These are phyloP conservation scores for Phaseolus coccineus DNA, from an alignment of 331 rosid genomes.

Conservation along the genomic window DNA sequence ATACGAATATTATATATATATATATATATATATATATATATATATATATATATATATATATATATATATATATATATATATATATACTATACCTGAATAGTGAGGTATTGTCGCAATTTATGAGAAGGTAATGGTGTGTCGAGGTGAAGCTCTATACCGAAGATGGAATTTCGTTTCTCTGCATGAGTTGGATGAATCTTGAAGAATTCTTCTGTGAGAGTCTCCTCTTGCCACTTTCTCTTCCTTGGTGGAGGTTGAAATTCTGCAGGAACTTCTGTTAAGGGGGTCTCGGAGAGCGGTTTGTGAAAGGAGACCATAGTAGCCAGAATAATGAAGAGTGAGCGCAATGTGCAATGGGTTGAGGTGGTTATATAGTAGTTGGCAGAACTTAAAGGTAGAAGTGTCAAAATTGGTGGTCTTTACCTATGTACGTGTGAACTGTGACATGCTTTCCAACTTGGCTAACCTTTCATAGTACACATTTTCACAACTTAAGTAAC, in stretches of 20 bases:
- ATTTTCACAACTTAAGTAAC: background rate
- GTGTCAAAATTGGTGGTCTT: conserved; percentile 41
- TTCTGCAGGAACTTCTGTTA: conserved; percentile 45
- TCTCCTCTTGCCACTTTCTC: conserved; percentile 71
- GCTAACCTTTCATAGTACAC: conserved; percentile 32
- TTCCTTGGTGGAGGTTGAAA: conserved; percentile 63
- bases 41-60: background rate
- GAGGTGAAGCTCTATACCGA: conserved; percentile 75
- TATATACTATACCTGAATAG: conserved; percentile 66
- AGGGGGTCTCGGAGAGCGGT: conserved; percentile 56
- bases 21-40: background rate
- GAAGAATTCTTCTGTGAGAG: conserved; percentile 44
- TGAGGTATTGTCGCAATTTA: conserved; percentile 74
- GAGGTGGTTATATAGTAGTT: conserved; percentile 61
- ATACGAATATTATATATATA: no score
- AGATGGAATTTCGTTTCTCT: conserved; percentile 50
- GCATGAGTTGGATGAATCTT: conserved; percentile 49
- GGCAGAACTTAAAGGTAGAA: conserved; percentile 43
- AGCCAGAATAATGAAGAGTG: conserved; percentile 35
- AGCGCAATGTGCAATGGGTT: conserved; percentile 46
- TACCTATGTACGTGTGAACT: conserved; percentile 47
- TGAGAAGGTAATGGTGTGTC: conserved; percentile 83
- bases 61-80: conserved; percentile 19
- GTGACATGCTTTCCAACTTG: conserved; percentile 67
- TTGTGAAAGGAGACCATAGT: conserved; percentile 74